A percentile compares a stretch with the other conserved stretches of the same genome.
Evolutionary conservation across 805 yeast genomes (phyloP).

Genomic region (Kazachstania bromeliacearum): DNA sequence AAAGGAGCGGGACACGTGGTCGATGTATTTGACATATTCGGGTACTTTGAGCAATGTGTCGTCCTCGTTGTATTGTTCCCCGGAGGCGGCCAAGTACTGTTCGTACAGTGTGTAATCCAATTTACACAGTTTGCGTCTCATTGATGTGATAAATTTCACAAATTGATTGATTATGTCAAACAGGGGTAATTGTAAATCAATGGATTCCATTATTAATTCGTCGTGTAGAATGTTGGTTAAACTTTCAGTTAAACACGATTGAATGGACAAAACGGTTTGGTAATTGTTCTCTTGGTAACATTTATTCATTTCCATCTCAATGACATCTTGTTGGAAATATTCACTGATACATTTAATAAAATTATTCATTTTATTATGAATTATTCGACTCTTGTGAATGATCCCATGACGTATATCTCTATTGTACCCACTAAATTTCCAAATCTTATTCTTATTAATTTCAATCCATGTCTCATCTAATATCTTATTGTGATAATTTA

Average conservation of each 20-base stretch:
- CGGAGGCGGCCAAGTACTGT: constrained; percentile 4
- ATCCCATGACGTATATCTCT: constrained; percentile 44
- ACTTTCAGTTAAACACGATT: constrained; percentile 15
- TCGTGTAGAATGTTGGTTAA: constrained; percentile 22
- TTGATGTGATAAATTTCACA: constrained; percentile 24
- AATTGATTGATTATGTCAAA: constrained; percentile 26
- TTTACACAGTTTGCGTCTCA: constrained; percentile 15
- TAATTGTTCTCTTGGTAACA: neutral
- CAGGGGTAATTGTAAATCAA: constrained; percentile 24
- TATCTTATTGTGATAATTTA: constrained; percentile 52
- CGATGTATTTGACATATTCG: constrained; percentile 11
- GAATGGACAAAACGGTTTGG: constrained; percentile 12
- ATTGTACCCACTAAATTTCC: constrained; percentile 47
- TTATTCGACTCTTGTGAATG: constrained; percentile 40
- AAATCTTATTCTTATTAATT: constrained; percentile 45
- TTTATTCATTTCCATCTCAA: constrained; percentile 14
- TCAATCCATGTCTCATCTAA: constrained; percentile 66
- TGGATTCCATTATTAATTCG: constrained; percentile 15
- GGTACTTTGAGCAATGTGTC: constrained; percentile 8
- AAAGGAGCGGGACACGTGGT: constrained; percentile 5
- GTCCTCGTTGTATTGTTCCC: constrained; percentile 6
- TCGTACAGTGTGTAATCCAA: constrained; percentile 13
- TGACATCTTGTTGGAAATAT: constrained; percentile 20
- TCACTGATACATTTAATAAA: constrained; percentile 20
- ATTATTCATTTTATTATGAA: constrained; percentile 40